Evolutionary conservation across 192 early-diverging fungal genomes (phyloP), one percentile per base, ranked within the genome.

Genomic region (Coemansia umbellata): DNA sequence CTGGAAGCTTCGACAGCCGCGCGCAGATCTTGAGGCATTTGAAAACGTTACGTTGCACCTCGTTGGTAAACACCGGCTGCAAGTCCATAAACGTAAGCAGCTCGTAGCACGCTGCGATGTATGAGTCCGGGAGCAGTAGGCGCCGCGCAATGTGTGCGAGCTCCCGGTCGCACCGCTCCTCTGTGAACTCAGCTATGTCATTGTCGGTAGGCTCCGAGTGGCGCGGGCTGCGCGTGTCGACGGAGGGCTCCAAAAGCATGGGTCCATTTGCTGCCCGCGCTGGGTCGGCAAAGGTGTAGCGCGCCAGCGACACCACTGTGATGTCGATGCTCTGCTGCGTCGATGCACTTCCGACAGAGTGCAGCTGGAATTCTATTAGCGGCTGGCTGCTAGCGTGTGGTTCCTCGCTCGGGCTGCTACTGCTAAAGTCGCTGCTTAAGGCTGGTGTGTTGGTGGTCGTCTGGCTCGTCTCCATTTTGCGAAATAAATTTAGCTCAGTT

Each of bases 21-120:
- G 72, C 72, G 28, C 72, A 75, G 13, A 75, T 69, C 57, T 75
- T 75, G 2, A 75, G 13, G 31, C 72, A 75, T 31, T 75, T 75
- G 54, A 75, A 75, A n/a, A 63, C 56, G 33, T 75, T 75, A 35
- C 72, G 56, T 50, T 75, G 66, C 43, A 69, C 66, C 1, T 60
- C 35, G 43, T 75, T 66, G 14, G 52, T 36, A 17, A 52, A 49
- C 11, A 69, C 28, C 22, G 33, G 28, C 7, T 56, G 58, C 23
- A 41, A 37, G 0, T 48, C 72, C 53, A 75, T 37, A 42, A 75
- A 68, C 40, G 60, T 55, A 39, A 64, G 66, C 27, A 75, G 31
- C 37, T 68, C 60, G 14, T 57, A 75, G 53, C 72, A 75, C 26
- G 72, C 72, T 37, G 60, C 73, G 17, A 60, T 51, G 9, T 76